phyloP scores from a whole-genome alignment of 2,329 filamentous ascomycete genomes.

The Seiridium unicorne region DNA sequence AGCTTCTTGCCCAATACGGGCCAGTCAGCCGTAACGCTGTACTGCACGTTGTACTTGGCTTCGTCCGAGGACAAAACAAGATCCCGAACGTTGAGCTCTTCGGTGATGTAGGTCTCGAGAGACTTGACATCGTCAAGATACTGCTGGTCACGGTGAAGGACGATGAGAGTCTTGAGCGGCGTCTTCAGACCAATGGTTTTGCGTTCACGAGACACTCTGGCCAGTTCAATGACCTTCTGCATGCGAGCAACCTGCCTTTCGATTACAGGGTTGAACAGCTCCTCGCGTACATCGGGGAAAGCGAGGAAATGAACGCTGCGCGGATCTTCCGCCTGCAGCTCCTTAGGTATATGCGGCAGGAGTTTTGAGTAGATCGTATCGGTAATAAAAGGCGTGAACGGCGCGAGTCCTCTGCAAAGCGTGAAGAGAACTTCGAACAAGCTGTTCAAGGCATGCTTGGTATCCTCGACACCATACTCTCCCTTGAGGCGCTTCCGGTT shows the following conservation, averaged over 20 bases:
- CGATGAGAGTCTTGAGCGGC: constrained; percentile 83
- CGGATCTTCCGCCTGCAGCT: constrained; percentile 66
- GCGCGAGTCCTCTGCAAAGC: constrained; percentile 81
- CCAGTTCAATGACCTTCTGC: constrained; percentile 94
- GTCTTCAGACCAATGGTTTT: constrained; percentile 84
- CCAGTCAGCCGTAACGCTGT: constrained; percentile 89
- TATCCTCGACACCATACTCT: constrained; percentile 82
- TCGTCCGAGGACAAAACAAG: constrained; percentile 84
- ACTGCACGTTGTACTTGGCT: constrained; percentile 86
- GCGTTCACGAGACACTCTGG: constrained; percentile 80
- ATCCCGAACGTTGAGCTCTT: constrained; percentile 89
- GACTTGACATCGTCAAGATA: constrained; percentile 87
- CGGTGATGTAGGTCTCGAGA: constrained; percentile 81
- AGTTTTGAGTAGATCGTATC: constrained; percentile 91
- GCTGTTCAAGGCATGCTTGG: constrained; percentile 86
- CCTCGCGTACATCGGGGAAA: constrained; percentile 84
- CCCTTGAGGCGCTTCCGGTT: constrained; percentile 73
- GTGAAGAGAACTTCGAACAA: constrained; percentile 93
- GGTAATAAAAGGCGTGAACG: constrained; percentile 93
- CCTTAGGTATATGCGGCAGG: constrained; percentile 75
- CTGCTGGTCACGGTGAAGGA: constrained; percentile 79
- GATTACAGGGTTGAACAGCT: constrained; percentile 82
- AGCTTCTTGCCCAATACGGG: constrained; percentile 94
- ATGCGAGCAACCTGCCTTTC: constrained; percentile 86
- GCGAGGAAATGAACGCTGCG: constrained; percentile 90